Evolutionary conservation across 352 stramenopile species (phyloP).

Genomic region (Phytopythium boreale): DNA sequence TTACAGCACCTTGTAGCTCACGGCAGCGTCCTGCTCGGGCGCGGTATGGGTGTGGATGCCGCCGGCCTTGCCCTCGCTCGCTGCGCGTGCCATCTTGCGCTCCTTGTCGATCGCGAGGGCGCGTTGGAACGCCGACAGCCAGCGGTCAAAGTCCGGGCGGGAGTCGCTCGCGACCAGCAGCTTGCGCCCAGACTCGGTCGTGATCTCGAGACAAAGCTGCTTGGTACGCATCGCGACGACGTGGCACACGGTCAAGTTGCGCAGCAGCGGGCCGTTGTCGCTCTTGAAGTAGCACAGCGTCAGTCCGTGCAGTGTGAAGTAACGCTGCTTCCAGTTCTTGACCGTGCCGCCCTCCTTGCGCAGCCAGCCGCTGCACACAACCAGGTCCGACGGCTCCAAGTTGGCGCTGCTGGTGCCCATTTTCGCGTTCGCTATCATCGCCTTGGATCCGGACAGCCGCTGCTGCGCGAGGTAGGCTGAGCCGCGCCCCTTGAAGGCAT

Average conservation of each 20-base stretch:
- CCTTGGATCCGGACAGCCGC: conserved; percentile 1
- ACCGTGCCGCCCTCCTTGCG: conserved; percentile 79
- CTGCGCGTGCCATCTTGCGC: conserved; percentile 20
- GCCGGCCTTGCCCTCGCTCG: not conserved
- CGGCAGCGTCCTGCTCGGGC: not conserved
- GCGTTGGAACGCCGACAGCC: conserved; percentile 58
- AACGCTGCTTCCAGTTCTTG: conserved; percentile 83
- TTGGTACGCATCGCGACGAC: conserved; percentile 61
- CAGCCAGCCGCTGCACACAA: conserved; percentile 73
- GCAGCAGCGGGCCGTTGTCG: conserved; percentile 63
- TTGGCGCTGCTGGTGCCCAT: not conserved
- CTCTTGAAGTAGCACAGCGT: conserved; percentile 86
- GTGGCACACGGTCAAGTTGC: conserved; percentile 65
- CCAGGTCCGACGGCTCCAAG: conserved; percentile 31
- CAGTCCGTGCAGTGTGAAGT: conserved; percentile 74
- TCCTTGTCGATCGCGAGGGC: conserved; percentile 48
- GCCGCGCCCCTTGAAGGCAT: not conserved
- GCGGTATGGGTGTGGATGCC: not conserved
- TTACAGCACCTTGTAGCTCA: conserved; percentile 29
- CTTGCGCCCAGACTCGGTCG: conserved; percentile 66
- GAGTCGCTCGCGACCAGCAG: conserved; percentile 70
- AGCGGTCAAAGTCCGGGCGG: conserved; percentile 59
- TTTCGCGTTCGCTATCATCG: not conserved
- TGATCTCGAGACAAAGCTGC: conserved; percentile 77
- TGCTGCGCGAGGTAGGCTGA: not conserved